phyloP scores from a whole-genome alignment of 306 rosid species.

The Potentilla sterilis region DNA sequence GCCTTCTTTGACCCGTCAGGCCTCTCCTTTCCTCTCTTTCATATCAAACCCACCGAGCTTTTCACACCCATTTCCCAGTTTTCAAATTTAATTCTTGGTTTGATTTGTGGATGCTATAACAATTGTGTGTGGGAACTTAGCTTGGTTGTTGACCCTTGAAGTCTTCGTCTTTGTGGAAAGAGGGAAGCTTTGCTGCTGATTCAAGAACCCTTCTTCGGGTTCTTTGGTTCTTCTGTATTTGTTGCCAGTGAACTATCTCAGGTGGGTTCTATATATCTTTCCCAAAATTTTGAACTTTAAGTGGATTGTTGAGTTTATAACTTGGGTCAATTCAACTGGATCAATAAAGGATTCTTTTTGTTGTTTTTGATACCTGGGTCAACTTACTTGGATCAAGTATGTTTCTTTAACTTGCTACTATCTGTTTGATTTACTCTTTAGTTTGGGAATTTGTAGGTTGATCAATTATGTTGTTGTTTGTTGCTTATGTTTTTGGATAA shows the following conservation, averaged over 20 bases:
- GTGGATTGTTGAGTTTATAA: slow-evolving; percentile 1
- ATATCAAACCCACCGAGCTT: neutral
- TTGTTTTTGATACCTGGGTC: neutral
- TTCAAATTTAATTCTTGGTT: neutral
- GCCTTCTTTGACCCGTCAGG: slow-evolving; percentile 33
- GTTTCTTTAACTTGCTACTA: neutral
- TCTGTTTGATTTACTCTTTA: neutral
- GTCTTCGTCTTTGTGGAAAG: slow-evolving; percentile 15
- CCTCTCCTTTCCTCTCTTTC: neutral
- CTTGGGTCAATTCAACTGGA: slow-evolving; percentile 25
- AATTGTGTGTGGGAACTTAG: neutral
- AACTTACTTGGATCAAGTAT: slow-evolving; percentile 20
- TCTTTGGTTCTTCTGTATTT: slow-evolving; percentile 9
- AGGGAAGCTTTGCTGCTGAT: slow-evolving; percentile 10
- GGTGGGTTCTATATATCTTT: slow-evolving; percentile 27
- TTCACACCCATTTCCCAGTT: slow-evolving; percentile 24
- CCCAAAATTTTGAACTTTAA: neutral
- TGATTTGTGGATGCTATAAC: neutral
- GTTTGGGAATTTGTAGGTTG: slow-evolving; percentile 11
- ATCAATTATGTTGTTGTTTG: slow-evolving; percentile 10
- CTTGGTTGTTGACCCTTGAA: slow-evolving; percentile 16
- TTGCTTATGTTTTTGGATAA: neutral
- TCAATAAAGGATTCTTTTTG: neutral
- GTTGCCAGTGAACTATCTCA: slow-evolving; percentile 19
- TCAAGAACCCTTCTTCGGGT: slow-evolving; percentile 18